phyloP scores from a whole-genome alignment of 345 rosid genomes.

The Melaleuca alternifolia region DNA sequence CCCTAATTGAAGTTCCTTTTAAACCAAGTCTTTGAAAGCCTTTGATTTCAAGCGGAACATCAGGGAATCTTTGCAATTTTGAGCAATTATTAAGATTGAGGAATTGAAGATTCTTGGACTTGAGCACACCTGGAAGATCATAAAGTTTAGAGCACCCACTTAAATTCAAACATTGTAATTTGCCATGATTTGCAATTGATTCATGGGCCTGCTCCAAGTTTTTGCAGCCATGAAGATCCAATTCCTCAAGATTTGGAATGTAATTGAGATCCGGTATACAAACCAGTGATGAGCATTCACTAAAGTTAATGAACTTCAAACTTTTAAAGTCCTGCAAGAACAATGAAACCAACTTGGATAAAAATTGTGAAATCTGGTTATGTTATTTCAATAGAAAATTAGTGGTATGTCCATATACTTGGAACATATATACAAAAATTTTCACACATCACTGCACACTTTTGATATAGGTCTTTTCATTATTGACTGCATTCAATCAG shows the following conservation, averaged over 20 bases:
- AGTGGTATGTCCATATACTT: too few relatives aligned
- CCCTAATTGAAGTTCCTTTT: rapidly evolving
- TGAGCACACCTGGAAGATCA: not conserved
- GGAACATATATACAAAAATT: too few relatives aligned
- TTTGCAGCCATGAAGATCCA: not conserved
- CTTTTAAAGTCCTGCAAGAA: not conserved
- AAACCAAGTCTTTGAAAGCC: rapidly evolving
- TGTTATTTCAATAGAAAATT: too few relatives aligned
- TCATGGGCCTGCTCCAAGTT: not conserved
- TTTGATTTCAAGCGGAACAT: not conserved
- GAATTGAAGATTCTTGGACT: not conserved
- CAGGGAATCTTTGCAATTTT: not conserved
- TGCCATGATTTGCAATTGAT: not conserved
- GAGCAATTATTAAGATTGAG: not conserved
- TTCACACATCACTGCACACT: too few relatives aligned
- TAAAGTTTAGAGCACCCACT: not conserved
- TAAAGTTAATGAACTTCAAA: not conserved
- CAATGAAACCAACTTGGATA: not conserved
- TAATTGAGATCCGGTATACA: not conserved
- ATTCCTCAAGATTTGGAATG: not conserved
- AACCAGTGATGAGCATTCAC: rapidly evolving
- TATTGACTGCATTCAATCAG: too few relatives aligned
- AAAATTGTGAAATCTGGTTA: not conserved
- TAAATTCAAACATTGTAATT: not conserved
- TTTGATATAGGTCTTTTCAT: too few relatives aligned